Conservation (phyloP, 2,329 filamentous ascomycete genomes). For the Fragosphaeria purpurea region DNA sequence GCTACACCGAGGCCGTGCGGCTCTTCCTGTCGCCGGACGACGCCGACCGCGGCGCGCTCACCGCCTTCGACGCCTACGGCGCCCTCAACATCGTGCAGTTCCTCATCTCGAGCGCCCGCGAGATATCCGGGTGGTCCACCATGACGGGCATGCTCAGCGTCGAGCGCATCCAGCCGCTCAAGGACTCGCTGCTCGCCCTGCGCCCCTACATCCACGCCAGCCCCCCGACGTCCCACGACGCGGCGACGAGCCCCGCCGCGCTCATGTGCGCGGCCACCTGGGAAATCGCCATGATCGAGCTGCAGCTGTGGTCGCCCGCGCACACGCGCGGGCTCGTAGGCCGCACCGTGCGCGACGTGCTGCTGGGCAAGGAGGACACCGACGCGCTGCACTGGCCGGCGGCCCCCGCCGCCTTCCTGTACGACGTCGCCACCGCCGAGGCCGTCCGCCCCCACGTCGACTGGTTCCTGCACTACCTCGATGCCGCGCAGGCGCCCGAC, state of each 20-base stretch:
- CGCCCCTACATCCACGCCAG: slow-evolving; percentile 18
- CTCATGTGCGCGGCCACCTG: slow-evolving; percentile 25
- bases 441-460: slow-evolving; percentile 18
- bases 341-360: slow-evolving; percentile 24
- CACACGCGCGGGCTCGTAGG: slow-evolving; percentile 28
- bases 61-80: slow-evolving; percentile 29
- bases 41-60: slow-evolving; percentile 18
- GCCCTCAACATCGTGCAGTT: slow-evolving; percentile 32
- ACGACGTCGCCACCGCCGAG: slow-evolving; percentile 19
- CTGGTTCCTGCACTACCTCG: slow-evolving; percentile 9
- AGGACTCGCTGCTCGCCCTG: slow-evolving; percentile 25
- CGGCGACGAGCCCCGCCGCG: slow-evolving; percentile 5
- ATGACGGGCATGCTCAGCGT: slow-evolving; percentile 31
- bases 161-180: slow-evolving; percentile 26
- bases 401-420: slow-evolving; percentile 22
- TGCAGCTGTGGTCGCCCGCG: slow-evolving; percentile 30
- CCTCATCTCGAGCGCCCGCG: slow-evolving; percentile 29
- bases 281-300: slow-evolving; percentile 31
- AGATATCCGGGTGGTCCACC: slow-evolving; percentile 32
- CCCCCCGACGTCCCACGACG: background rate
- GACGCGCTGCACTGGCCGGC: slow-evolving; percentile 23
- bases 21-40: slow-evolving; percentile 24
- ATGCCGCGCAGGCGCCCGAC: slow-evolving; percentile 11
- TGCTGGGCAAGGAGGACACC: slow-evolving; percentile 10
- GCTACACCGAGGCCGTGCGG: slow-evolving; percentile 28